Evolutionary conservation across 345 rosid species (phyloP), one percentile per base, ranked within the genome.

Genomic region (Garcia nutans): DNA sequence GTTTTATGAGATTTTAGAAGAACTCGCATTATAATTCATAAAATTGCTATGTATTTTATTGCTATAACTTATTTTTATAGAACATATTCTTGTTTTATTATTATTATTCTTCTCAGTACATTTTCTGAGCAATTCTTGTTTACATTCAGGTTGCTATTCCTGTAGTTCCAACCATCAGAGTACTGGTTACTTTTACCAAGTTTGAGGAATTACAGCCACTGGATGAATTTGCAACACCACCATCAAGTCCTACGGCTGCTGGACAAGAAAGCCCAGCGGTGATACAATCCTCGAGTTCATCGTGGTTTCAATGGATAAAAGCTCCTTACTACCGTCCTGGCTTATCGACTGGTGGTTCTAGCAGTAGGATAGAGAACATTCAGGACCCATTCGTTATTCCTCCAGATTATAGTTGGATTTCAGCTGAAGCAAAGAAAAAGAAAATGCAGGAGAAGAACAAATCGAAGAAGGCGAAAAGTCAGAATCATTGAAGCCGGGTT

Each of bases 301-400:
- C 99, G 9, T 96, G 99, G 99, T 89, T 92, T 84, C 94, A 90
- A 86, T 86, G 96, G 93, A 93, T 96, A 69, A 96, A 93, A 84
- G 88, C 92, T 62, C 94, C 96, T 2, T 88, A 84, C 78, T 84
- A 85, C 5, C 96, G 93, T 37, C 79, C 91, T 3, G 74, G 83
- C 76, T 75, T 91, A 31, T 85, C 87, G 47, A 74, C 70, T 9
- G 78, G 82, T 68, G 84, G 87, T 71, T 80, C 85, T 19, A 82
- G 89, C 81, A 86, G 87, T 68, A 83, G 84, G 85, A 85, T 86
- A 3, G 93, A 93, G 71, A 85, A 81, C 60, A 58, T 82, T 17
- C 90, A 87, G 77, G 99, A 95, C 82, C 94, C 97, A 3, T 95
- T 93, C 81, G 89, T 84, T 8, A 88, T 93, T 26, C 99, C 96